A percentile compares a stretch with the other conserved stretches of the same genome.
These are phyloP conservation scores for Meredithiella fracta DNA, from an alignment of 2,329 filamentous ascomycete genomes.

Conservation along the genomic window DNA sequence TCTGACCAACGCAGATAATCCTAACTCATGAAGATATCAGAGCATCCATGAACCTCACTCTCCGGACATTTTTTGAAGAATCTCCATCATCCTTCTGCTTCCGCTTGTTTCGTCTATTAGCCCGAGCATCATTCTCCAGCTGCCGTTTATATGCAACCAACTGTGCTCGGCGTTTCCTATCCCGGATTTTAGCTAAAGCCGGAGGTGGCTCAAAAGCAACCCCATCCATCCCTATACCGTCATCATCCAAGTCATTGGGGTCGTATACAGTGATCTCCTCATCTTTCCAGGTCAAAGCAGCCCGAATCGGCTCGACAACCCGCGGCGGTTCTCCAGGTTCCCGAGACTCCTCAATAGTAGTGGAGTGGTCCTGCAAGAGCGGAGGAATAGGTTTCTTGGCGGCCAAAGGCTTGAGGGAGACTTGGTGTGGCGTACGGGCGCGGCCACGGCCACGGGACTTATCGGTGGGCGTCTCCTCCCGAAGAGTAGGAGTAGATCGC, in stretches of 20 bases:
- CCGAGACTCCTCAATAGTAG: slow-evolving; percentile 16
- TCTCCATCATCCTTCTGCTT: slow-evolving; percentile 1
- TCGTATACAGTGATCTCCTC: slow-evolving; percentile 53
- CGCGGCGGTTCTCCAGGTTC: slow-evolving; percentile 17
- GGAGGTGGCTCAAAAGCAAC: slow-evolving; percentile 50
- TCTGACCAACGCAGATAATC: background rate
- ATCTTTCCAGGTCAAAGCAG: slow-evolving; percentile 49
- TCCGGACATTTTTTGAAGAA: slow-evolving; percentile 5
- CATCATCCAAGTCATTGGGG: slow-evolving; percentile 47
- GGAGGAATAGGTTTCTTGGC: background rate
- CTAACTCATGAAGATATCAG: background rate
- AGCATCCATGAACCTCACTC: slow-evolving; percentile 10
- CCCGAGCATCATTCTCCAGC: slow-evolving; percentile 43
- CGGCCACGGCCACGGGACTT: background rate
- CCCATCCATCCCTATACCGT: slow-evolving; percentile 50
- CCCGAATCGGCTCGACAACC: slow-evolving; percentile 28
- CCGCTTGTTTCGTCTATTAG: slow-evolving; percentile 17
- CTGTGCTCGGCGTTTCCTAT: slow-evolving; percentile 41
- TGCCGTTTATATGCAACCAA: slow-evolving; percentile 45
- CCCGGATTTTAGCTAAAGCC: slow-evolving; percentile 40
- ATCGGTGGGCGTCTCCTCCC: background rate
- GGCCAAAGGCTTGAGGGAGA: background rate
- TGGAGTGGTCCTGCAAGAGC: background rate
- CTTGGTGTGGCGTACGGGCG: background rate
- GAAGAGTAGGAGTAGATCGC: background rate